Evolutionary conservation across 2,329 filamentous ascomycete genomes (phyloP).

Genomic region (Calonectria pauciramosa): DNA sequence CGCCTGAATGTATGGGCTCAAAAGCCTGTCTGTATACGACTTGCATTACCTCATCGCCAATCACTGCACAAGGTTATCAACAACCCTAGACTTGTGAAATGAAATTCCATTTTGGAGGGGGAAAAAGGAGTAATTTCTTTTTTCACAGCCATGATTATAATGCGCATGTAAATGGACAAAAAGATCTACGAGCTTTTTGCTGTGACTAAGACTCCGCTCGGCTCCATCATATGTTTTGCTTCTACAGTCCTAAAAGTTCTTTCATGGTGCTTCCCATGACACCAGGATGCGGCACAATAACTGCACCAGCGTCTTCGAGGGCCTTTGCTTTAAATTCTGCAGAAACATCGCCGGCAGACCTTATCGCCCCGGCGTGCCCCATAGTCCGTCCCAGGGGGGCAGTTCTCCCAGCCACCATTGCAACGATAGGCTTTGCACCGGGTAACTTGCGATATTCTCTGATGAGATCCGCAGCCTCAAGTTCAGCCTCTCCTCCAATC

Average conservation of each 20-base stretch:
- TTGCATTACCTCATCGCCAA: background rate
- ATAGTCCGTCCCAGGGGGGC: constrained; percentile 74
- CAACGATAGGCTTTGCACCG: constrained; percentile 75
- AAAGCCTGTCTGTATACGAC: background rate
- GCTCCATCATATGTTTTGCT: background rate
- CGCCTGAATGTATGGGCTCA: background rate
- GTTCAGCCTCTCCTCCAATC: constrained; percentile 77
- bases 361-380: constrained; percentile 80
- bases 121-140: background rate
- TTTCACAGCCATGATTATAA: background rate
- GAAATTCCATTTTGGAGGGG: background rate
- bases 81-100: background rate
- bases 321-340: constrained; percentile 51
- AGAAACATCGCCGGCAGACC: constrained; percentile 47
- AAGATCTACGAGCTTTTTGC: background rate
- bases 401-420: constrained; percentile 74
- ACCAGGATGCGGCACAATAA: constrained; percentile 55
- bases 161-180: background rate
- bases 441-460: constrained; percentile 70
- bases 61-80: background rate
- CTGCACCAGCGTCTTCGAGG: constrained; percentile 51
- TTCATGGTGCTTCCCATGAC: constrained; percentile 54
- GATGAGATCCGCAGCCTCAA: constrained; percentile 80
- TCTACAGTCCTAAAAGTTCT: constrained; percentile 43
- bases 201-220: background rate